Conservation (phyloP, 805 yeast genomes). For the Yarrowia osloensis region DNA sequence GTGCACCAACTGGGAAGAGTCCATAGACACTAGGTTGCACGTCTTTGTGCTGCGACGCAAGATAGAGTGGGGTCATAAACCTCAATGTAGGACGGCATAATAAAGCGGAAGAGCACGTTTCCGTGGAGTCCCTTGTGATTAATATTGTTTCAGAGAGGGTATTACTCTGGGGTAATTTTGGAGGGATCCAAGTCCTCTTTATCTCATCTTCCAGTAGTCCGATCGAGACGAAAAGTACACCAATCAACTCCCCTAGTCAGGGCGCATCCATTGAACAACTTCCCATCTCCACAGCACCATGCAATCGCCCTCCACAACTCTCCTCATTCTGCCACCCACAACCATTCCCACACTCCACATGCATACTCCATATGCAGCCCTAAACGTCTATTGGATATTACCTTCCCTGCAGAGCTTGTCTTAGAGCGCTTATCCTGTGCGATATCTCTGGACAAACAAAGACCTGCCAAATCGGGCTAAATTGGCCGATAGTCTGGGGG, state of each 20-base stretch:
- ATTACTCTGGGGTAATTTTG: neutral
- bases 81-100: neutral
- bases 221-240: neutral
- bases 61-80: neutral
- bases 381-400: neutral
- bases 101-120: neutral
- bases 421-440: neutral
- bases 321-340: neutral
- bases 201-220: neutral
- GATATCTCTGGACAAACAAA: neutral
- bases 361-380: neutral
- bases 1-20: neutral
- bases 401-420: conserved; percentile 13
- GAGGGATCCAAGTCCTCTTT: neutral
- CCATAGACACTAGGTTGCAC: neutral
- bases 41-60: neutral
- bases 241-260: neutral
- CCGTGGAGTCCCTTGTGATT: too few species aligned
- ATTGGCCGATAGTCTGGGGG: neutral
- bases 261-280: neutral
- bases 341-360: neutral
- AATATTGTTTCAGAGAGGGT: too few species aligned
- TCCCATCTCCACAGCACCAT: too few species aligned
- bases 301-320: too few species aligned
- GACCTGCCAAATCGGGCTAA: neutral